A percentile compares a stretch with the other conserved stretches of the same genome.
These are phyloP conservation scores for Ilyonectria sp. DNA, from an alignment of 2,329 filamentous ascomycete genomes.

Conservation along the genomic window DNA sequence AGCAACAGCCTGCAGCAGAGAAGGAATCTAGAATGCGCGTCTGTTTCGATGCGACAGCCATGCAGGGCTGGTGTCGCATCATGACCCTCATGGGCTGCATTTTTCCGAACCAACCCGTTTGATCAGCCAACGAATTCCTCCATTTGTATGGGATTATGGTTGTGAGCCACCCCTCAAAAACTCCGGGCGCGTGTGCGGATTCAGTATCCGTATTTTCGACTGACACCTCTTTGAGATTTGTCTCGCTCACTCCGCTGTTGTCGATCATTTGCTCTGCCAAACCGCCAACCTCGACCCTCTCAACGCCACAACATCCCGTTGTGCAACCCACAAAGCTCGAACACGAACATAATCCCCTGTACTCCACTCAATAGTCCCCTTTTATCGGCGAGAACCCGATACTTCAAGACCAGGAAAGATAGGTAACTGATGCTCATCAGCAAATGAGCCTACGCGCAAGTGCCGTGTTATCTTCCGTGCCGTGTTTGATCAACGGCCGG, in stretches of 20 bases:
- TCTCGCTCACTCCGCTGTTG: constrained; percentile 17
- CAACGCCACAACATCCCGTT: constrained; percentile 7
- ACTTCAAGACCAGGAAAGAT: not conserved
- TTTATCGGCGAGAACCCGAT: constrained; percentile 1
- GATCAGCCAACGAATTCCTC: constrained; percentile 30
- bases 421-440: not conserved
- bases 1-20: constrained; percentile 37
- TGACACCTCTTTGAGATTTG: constrained; percentile 7
- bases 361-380: not conserved
- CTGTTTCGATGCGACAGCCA: constrained; percentile 32
- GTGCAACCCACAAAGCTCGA: constrained; percentile 1
- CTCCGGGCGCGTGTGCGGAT: not conserved
- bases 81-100: constrained; percentile 34
- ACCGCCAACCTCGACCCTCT: not conserved
- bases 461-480: not conserved
- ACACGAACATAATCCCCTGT: not conserved
- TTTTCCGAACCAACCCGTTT: constrained; percentile 32
- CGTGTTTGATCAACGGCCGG: constrained; percentile 8
- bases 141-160: not conserved
- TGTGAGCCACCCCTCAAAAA: not conserved
- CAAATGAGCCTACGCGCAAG: not conserved
- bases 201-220: not conserved
- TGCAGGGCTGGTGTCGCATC: constrained; percentile 25
- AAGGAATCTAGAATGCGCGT: constrained; percentile 46
- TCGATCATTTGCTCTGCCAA: constrained; percentile 14